Conservation (phyloP, 2,329 filamentous ascomycete species). For the Nothophaeocryptopus gaeumannii region DNA sequence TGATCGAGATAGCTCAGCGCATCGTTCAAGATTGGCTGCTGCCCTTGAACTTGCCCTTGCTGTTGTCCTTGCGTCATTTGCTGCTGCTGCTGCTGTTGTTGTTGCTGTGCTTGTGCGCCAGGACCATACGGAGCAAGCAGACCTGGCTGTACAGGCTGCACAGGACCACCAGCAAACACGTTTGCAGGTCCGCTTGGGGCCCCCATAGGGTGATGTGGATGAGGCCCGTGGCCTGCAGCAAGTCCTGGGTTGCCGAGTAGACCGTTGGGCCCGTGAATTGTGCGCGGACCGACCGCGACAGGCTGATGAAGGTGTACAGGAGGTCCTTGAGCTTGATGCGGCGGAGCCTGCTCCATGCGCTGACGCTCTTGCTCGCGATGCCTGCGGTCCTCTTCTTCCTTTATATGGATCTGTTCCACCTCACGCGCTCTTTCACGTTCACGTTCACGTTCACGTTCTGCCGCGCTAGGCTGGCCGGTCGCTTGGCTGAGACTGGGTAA, state of each 20-base stretch:
- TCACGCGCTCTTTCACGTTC: conserved; percentile 51
- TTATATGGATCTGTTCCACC: conserved; percentile 55
- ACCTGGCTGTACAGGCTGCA: conserved; percentile 56
- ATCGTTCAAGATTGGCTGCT: conserved; percentile 81
- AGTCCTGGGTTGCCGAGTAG: conserved; percentile 63
- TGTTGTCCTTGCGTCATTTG: conserved; percentile 24
- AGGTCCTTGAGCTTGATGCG: conserved; percentile 78
- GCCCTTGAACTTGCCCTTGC: conserved; percentile 64
- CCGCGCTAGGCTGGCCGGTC: conserved; percentile 38
- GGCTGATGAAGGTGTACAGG: conserved; percentile 90
- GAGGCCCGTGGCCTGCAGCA: conserved; percentile 36
- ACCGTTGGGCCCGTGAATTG: conserved; percentile 89
- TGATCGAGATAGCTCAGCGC: conserved; percentile 96
- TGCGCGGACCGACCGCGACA: conserved; percentile 72
- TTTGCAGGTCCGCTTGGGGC: conserved; percentile 60
- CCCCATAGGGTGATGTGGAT: conserved; percentile 50
- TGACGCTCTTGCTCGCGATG: conserved; percentile 65
- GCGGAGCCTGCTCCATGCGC: conserved; percentile 64
- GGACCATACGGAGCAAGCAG: conserved; percentile 47
- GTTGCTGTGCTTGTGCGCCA: conserved; percentile 29
- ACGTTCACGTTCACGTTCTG: conserved; percentile 38
- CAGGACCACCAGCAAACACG: conserved; percentile 69
- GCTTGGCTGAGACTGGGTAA: conserved; percentile 47
- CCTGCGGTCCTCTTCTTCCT: conserved; percentile 59
- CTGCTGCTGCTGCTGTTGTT: conserved; percentile 25